A percentile compares a stretch with the other conserved stretches of the same genome.
Conservation (phyloP, 345 rosid species). For the Triadica sebifera region DNA sequence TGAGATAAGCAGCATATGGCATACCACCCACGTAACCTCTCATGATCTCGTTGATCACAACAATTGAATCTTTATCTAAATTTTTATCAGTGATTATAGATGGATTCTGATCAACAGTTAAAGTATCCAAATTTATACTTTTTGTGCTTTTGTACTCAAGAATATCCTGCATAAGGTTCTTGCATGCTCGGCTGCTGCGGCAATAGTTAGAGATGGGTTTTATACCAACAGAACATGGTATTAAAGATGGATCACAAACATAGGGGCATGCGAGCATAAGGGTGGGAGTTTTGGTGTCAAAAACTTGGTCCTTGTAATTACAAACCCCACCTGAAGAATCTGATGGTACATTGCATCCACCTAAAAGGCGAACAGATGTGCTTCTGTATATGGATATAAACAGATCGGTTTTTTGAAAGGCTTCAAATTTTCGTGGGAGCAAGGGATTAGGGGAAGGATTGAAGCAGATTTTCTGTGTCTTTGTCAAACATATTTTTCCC, state of each 20-base stretch:
- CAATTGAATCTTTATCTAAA: conserved; percentile 10
- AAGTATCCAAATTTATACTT: neutral
- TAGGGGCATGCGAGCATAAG: conserved; percentile 41
- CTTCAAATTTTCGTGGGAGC: conserved; percentile 29
- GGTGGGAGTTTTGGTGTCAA: conserved; percentile 25
- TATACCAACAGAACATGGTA: conserved; percentile 48
- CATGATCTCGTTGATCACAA: conserved; percentile 36
- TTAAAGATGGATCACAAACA: conserved; percentile 47
- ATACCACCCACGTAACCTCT: conserved; percentile 42
- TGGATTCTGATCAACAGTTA: conserved; percentile 9
- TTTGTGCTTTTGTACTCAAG: conserved; percentile 25
- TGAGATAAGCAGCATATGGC: conserved; percentile 42
- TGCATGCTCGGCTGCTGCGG: conserved; percentile 45
- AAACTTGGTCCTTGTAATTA: conserved; percentile 41
- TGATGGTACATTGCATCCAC: conserved; percentile 48
- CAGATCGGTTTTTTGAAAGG: conserved; percentile 43
- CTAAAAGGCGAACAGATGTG: conserved; percentile 44
- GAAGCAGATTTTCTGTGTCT: conserved; percentile 33
- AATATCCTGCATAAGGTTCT: conserved; percentile 32
- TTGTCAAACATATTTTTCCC: conserved; percentile 33
- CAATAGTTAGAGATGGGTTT: conserved; percentile 45
- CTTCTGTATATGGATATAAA: conserved; percentile 45
- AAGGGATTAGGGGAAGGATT: conserved; percentile 36
- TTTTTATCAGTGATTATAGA: neutral
- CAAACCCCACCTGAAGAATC: conserved; percentile 42